Percentiles rank a stretch among this genome's conserved stretches.
Evolutionary conservation across 148 eudicot species (phyloP).

Genomic region (Selenicereus undatus): DNA sequence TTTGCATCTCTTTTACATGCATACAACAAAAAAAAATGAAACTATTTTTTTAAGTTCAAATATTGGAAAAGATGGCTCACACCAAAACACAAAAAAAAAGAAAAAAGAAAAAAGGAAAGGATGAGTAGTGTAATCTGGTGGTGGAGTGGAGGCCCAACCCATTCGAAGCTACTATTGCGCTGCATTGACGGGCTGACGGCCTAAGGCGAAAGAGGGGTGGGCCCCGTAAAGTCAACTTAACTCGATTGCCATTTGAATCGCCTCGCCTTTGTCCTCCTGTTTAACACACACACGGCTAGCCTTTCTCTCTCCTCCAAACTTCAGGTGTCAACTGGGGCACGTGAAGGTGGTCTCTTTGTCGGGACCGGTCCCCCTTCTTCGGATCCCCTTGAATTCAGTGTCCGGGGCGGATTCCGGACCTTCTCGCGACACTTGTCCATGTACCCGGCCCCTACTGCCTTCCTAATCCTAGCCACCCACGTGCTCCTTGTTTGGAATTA

Average conservation of each 20-base stretch:
- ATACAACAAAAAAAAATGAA: no score
- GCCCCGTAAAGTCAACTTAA: slow-evolving; percentile 23
- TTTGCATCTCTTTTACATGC: no score
- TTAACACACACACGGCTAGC: no score
- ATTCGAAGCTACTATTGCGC: neutral
- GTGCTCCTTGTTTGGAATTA: no score
- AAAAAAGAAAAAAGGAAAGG: no score
- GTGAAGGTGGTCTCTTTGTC: slow-evolving; percentile 27
- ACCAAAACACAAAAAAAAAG: no score
- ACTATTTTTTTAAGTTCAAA: no score
- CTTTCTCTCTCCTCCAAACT: neutral
- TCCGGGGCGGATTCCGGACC: neutral
- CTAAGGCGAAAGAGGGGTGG: neutral
- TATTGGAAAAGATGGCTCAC: no score
- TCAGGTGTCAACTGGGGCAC: slow-evolving; percentile 9
- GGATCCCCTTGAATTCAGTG: slow-evolving; percentile 20
- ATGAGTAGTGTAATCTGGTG: no score
- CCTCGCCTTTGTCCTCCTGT: neutral
- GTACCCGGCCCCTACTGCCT: neutral
- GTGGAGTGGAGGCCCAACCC: neutral
- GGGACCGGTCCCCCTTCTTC: slow-evolving; percentile 11
- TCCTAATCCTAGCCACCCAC: neutral
- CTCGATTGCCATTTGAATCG: neutral
- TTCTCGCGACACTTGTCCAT: neutral
- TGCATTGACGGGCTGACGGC: neutral